Percentiles rank a stretch among this genome's conserved stretches.
phyloP scores from a whole-genome alignment of 164 flowering plant genomes.

The Kalanchoe fedtschenkoi region DNA sequence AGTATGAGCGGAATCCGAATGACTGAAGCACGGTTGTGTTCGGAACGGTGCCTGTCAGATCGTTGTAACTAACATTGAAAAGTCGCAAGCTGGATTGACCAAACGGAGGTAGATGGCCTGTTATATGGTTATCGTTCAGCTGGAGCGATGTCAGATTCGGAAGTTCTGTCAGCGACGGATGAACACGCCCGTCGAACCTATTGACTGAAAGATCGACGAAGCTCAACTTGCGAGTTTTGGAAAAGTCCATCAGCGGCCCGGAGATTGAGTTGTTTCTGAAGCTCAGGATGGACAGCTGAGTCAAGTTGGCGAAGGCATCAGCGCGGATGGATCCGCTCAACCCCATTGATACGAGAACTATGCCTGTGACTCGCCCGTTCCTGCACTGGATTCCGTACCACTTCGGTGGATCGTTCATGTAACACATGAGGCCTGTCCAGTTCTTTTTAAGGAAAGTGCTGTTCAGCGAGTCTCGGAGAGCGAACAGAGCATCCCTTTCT shows the following conservation, averaged over 20 bases:
- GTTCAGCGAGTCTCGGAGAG: conserved; percentile 25
- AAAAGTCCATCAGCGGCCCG: conserved; percentile 32
- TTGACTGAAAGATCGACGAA: conserved; percentile 35
- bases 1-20: conserved; percentile 16
- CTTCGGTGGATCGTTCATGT: conserved; percentile 8
- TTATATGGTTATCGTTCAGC: conserved; percentile 33
- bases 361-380: conserved; percentile 27
- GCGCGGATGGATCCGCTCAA: conserved; percentile 21
- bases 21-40: conserved; percentile 19
- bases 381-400: conserved; percentile 38
- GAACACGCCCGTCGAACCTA: conserved; percentile 27
- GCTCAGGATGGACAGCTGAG: conserved; percentile 25
- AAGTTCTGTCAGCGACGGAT: conserved; percentile 21
- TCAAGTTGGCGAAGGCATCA: conserved; percentile 21
- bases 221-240: conserved; percentile 23
- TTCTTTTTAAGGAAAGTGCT: conserved; percentile 22
- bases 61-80: conserved; percentile 43
- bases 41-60: conserved; percentile 35
- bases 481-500: conserved; percentile 32
- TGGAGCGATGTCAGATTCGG: conserved; percentile 21
- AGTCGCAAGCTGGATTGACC: conserved; percentile 24
- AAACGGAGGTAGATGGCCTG: conserved; percentile 29
- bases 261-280: conserved; percentile 31
- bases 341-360: conserved; percentile 21
- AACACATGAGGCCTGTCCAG: conserved; percentile 35